Base-by-base conservation (phyloP, 2,329 filamentous ascomycete species). In the Pseudogymnoascus sp. region DNA sequence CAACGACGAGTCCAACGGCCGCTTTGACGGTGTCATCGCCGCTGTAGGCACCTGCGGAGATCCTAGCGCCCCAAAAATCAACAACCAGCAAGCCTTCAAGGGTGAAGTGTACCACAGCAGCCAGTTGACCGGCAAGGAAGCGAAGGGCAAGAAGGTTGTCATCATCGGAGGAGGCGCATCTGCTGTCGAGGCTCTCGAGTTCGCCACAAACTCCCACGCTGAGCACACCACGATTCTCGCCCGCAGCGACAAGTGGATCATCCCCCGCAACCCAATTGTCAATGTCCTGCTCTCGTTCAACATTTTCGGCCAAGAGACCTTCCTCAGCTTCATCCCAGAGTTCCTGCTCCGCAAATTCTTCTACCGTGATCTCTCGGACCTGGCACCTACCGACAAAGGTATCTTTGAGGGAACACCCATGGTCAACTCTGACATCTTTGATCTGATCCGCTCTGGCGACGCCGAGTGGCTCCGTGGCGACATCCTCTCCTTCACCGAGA, bases 331-430 rank as follows among this genome's bases (percentile, higher is more conserved):
- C 78, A 87, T 96, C 38, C 90, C 91, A 0, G 90, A 95, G 71
- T 78, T 78, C 47, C 75, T 95, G 0, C 81, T 95, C 0, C 85
- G 84, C 63, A 83, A 87, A 64, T 81, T 93, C 76, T 95, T 95
- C 77, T 95, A 95, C 71, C 83, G 90, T 14, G 90, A 94, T 67
- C 80, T 95, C 2, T 76, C 86, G 67, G 85, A 91, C 65, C 79
- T 95, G 4, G 82, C 89, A 0, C 90, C 90, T 0, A 75, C 81
- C 1, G 77, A 81, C 25, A 86, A 87, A 68, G 89, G 89, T 7
- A 75, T 94, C n/a, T 95, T 91, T 72, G 91, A 81, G 28, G 87
- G 89, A 59, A 95, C 90, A 0, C 90, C 90, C 0, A 93, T 94
- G 89, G 89, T 94, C 22, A 95, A 94, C 73, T 88, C 86, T 14